Conservation (phyloP, 352 stramenopile genomes). For the Halophytophthora polymorphica region DNA sequence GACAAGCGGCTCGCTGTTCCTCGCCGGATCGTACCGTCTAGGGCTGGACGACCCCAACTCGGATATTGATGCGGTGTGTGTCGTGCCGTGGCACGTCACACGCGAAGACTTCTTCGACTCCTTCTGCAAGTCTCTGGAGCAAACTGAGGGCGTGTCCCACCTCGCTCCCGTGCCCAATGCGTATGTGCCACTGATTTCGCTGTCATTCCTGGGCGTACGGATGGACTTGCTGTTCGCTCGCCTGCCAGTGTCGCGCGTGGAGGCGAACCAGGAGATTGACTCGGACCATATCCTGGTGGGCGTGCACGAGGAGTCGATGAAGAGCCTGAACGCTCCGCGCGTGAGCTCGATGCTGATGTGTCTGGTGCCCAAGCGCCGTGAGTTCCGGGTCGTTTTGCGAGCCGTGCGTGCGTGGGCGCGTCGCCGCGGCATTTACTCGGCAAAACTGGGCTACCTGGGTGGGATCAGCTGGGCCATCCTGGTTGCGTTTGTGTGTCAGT, state of each 20-base stretch:
- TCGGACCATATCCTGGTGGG: slow-evolving; percentile 88
- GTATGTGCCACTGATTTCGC: slow-evolving; percentile 92
- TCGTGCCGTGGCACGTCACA: slow-evolving; percentile 79
- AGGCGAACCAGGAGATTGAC: slow-evolving; percentile 79
- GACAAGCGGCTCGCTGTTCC: slow-evolving; percentile 72
- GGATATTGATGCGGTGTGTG: slow-evolving; percentile 83
- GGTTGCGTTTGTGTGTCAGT: slow-evolving; percentile 93
- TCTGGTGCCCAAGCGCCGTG: slow-evolving; percentile 83
- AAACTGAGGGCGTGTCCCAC: slow-evolving; percentile 62
- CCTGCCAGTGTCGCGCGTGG: slow-evolving; percentile 56
- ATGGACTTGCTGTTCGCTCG: slow-evolving; percentile 92
- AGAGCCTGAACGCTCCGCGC: slow-evolving; percentile 91
- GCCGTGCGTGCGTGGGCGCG: slow-evolving; percentile 77
- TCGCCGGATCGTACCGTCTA: slow-evolving; percentile 86
- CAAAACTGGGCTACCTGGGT: slow-evolving; percentile 96
- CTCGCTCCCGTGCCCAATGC: slow-evolving; percentile 82
- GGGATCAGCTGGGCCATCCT: slow-evolving; percentile 99
- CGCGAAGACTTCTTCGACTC: slow-evolving; percentile 85
- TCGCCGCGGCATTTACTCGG: slow-evolving; percentile 94
- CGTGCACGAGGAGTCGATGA: slow-evolving; percentile 93
- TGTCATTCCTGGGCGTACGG: slow-evolving; percentile 82
- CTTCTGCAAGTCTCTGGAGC: slow-evolving; percentile 65
- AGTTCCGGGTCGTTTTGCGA: slow-evolving; percentile 86
- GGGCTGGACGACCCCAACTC: slow-evolving; percentile 78
- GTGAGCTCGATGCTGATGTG: slow-evolving; percentile 95